phyloP scores from a whole-genome alignment of 768 basidiomycete species.

The Mycena crocata region DNA sequence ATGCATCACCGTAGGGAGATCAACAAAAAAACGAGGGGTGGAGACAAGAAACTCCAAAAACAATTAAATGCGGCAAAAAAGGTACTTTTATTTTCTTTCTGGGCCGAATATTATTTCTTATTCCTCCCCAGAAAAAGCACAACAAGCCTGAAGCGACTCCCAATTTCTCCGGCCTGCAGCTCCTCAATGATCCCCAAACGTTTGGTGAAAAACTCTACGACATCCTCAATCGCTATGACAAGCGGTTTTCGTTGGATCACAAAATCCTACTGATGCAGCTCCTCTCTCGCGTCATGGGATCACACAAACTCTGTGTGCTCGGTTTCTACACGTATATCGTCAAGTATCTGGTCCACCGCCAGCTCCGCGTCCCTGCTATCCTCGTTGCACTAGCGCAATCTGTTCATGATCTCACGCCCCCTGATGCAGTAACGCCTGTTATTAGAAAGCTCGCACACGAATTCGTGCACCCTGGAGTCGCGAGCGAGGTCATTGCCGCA shows the following conservation, averaged over 20 bases:
- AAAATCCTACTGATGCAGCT: slow-evolving; percentile 98
- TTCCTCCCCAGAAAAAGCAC: slow-evolving; percentile 47
- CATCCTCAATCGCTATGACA: slow-evolving; percentile 85
- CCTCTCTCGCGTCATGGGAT: slow-evolving; percentile 91
- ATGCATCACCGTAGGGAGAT: slow-evolving; percentile 90
- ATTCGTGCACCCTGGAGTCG: slow-evolving; percentile 97
- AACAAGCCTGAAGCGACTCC: slow-evolving; percentile 50
- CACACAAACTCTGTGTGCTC: slow-evolving; percentile 93
- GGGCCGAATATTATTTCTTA: neutral
- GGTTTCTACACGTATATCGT: slow-evolving; percentile 96
- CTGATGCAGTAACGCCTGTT: slow-evolving; percentile 90
- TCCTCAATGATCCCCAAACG: slow-evolving; percentile 94
- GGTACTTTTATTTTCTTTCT: slow-evolving; percentile 50
- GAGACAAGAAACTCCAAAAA: slow-evolving; percentile 83
- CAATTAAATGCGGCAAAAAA: slow-evolving; percentile 81
- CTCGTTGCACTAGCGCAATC: slow-evolving; percentile 95
- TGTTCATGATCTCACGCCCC: slow-evolving; percentile 94
- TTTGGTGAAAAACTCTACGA: slow-evolving; percentile 96
- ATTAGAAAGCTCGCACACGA: slow-evolving; percentile 93
- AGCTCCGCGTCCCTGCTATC: slow-evolving; percentile 92
- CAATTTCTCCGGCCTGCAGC: slow-evolving; percentile 93
- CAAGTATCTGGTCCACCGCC: slow-evolving; percentile 93
- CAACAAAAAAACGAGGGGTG: slow-evolving; percentile 91
- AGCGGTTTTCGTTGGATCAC: slow-evolving; percentile 95
- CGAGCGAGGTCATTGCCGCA: slow-evolving; percentile 93